Base-by-base conservation (phyloP, 352 stramenopile genomes). In the Phytophthora pseudosyringae region DNA sequence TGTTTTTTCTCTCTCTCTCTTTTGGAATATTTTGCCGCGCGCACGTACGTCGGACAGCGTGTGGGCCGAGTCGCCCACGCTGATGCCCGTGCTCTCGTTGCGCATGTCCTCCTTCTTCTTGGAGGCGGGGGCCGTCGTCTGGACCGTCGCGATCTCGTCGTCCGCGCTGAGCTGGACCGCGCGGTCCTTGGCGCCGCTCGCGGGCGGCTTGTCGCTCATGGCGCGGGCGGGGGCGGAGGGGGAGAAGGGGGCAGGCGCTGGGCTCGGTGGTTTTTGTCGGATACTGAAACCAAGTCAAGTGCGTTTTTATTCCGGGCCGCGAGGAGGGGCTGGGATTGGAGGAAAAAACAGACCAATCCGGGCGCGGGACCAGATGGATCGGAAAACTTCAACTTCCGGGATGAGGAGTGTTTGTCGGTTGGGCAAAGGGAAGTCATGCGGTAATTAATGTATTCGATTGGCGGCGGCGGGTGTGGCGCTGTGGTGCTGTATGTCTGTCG, bases 1-100 rank as follows among this genome's bases (percentile, higher is more conserved):
- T 11, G 15, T 46, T 32, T 41, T 33, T 32, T 18, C 40, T 48
- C 6, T 44, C 11, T 50, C 6, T 47, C 15, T 13, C 45, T 36
- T 25, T 16, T 35, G 28, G 7, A 41, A 47, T 26, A 45, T 11
- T 45, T 6, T 15, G 9, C 16, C 25, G 39, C 31, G 36, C 10
- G 8, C 5, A 76, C 81, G 32, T 81, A 95, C 88, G 44, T 95
- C 88, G 3, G 86, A 84, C 15, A 95, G 69, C 40, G 86, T 94
- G 56, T 94, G 86, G 12, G 78, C 66, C 46, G 88, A 95, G 74
- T 93, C 87, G 29, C 84, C 87, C 39, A 95, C 87, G 13, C 75
- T 81, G 64, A 95, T 94, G 33, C 83, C 83, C 49, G 84, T 94
- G 74, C 81, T 91, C 56, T 94, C 81, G 48, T 94, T 94, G 67